Percentiles rank a stretch among this genome's conserved stretches.
phyloP scores from a whole-genome alignment of 2,329 filamentous ascomycete species.

The Cryphonectria parasitica region DNA sequence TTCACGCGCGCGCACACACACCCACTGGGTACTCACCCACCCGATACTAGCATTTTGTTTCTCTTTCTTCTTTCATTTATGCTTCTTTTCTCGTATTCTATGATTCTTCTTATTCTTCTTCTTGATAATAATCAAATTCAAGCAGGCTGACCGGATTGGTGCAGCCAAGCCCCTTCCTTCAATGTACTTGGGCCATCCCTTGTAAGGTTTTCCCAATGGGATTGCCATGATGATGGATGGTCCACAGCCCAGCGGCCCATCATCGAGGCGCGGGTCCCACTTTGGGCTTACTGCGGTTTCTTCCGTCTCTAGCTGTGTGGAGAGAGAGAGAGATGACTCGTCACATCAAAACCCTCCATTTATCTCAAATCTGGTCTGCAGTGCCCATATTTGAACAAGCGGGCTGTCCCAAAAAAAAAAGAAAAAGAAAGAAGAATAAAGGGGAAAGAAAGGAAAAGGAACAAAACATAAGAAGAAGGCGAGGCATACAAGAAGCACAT shows the following conservation, averaged over 20 bases:
- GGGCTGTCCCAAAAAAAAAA: neutral
- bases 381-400: neutral
- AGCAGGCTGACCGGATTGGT: neutral
- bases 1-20: neutral
- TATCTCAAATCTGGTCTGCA: neutral
- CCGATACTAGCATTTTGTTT: neutral
- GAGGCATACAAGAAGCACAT: too few species aligned
- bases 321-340: neutral
- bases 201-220: neutral
- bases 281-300: conserved; percentile 10
- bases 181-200: neutral
- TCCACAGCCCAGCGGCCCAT: conserved; percentile 20
- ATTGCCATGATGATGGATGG: conserved; percentile 3
- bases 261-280: conserved; percentile 20
- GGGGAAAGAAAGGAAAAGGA: neutral
- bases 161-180: neutral
- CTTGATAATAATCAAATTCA: neutral
- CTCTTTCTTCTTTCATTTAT: neutral
- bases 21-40: too few species aligned
- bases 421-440: too few species aligned
- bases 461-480: too few species aligned
- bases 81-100: neutral
- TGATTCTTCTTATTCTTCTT: neutral
- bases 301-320: neutral
- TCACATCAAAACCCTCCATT: neutral